These are phyloP conservation scores for Geranium rotundifolium DNA, from an alignment of 345 rosid species.

Conservation along the genomic window DNA sequence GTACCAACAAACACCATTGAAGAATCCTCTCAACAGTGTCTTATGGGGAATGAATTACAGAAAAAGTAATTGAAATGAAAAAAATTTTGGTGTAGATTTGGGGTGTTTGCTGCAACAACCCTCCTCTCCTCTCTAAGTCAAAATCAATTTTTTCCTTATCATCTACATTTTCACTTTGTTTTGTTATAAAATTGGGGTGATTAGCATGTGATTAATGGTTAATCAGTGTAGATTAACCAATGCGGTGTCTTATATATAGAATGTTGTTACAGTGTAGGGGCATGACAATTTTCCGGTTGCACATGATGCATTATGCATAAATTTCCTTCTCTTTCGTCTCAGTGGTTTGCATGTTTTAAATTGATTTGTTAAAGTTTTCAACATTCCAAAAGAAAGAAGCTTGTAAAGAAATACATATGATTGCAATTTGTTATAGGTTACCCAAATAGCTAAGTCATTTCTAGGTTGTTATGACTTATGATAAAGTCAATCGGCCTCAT, in stretches of 20 bases:
- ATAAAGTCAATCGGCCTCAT: neutral
- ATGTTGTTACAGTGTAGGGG: too few relatives aligned
- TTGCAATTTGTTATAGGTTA: too few relatives aligned
- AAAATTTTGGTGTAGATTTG: slow-evolving; percentile 15
- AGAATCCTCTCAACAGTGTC: slow-evolving; percentile 12
- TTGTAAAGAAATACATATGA: too few relatives aligned
- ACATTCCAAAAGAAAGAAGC: too few relatives aligned
- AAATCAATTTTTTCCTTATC: slow-evolving; percentile 3
- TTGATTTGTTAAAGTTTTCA: too few relatives aligned
- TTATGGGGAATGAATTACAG: slow-evolving; percentile 1
- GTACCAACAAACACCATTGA: slow-evolving; percentile 15
- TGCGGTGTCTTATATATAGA: too few relatives aligned
- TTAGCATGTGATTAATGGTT: neutral
- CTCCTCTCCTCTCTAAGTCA: slow-evolving; percentile 13
- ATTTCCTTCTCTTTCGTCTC: too few relatives aligned
- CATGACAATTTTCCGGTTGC: neutral
- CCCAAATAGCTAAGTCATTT: too few relatives aligned
- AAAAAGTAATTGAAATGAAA: neutral
- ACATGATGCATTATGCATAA: neutral
- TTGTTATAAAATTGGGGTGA: neutral
- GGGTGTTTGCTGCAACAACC: slow-evolving; percentile 37
- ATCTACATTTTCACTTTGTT: neutral
- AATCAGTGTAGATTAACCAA: neutral
- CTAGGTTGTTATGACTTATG: neutral
- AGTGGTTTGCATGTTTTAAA: too few relatives aligned